These are phyloP conservation scores for Xylariaceae sp. DNA, from an alignment of 2,329 filamentous ascomycete genomes.

Conservation along the genomic window DNA sequence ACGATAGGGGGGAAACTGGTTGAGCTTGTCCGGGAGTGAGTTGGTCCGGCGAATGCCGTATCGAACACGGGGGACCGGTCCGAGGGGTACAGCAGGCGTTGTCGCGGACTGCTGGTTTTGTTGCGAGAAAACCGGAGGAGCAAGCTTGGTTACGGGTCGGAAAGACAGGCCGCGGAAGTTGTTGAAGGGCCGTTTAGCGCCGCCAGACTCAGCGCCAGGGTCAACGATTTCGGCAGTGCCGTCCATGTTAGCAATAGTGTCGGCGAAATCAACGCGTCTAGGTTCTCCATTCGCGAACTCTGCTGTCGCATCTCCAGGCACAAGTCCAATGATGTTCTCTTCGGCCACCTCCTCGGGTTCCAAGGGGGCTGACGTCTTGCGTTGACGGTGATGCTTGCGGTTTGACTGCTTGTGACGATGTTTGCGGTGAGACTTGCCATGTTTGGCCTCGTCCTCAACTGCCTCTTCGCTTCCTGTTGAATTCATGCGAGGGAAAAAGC, in stretches of 20 bases:
- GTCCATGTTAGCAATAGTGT: slow-evolving; percentile 24
- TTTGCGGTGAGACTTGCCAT: slow-evolving; percentile 36
- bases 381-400: slow-evolving; percentile 41
- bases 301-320: slow-evolving; percentile 17
- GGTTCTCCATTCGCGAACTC: slow-evolving; percentile 39
- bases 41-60: slow-evolving; percentile 70
- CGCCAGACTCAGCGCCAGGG: slow-evolving; percentile 8
- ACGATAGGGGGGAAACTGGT: slow-evolving; percentile 39
- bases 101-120: slow-evolving; percentile 35
- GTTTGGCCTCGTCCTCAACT: slow-evolving; percentile 39
- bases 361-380: slow-evolving; percentile 20
- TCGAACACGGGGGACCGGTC: slow-evolving; percentile 55
- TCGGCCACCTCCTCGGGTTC: slow-evolving; percentile 24
- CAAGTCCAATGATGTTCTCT: slow-evolving; percentile 32
- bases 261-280: slow-evolving; percentile 59
- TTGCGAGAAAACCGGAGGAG: slow-evolving; percentile 67
- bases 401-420: slow-evolving; percentile 42
- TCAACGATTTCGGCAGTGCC: slow-evolving; percentile 25
- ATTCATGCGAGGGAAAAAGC: slow-evolving; percentile 34
- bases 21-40: slow-evolving; percentile 69
- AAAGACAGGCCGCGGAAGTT: slow-evolving; percentile 59
- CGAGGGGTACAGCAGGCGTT: slow-evolving; percentile 32
- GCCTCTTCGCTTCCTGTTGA: slow-evolving; percentile 44
- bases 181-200: slow-evolving; percentile 48
- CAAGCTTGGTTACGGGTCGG: slow-evolving; percentile 61